phyloP scores from a whole-genome alignment of 192 early-diverging fungal genomes.

The Gigaspora rosea region DNA sequence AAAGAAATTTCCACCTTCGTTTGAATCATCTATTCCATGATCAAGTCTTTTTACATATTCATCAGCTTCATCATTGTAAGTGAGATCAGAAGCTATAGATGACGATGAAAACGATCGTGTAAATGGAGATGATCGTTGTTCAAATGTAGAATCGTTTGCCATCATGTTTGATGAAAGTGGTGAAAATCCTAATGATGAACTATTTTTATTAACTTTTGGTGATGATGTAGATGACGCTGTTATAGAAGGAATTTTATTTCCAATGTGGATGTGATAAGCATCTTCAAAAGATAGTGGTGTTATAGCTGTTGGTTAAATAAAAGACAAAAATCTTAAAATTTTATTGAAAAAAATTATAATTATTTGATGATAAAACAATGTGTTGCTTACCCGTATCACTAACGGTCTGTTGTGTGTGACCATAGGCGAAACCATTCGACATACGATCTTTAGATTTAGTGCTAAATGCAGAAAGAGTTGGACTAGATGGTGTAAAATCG shows the following conservation, averaged over 20 bases:
- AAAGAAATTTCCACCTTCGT: constrained; percentile 37
- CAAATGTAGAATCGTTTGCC: not conserved
- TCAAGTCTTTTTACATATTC: not conserved
- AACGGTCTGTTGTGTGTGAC: not conserved
- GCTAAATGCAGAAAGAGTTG: not conserved
- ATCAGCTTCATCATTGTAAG: constrained; percentile 15
- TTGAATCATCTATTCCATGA: constrained; percentile 3
- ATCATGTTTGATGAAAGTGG: not conserved
- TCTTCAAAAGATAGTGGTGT: constrained; percentile 62
- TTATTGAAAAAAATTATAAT: not conserved
- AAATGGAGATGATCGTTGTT: not conserved
- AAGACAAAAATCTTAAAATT: not conserved
- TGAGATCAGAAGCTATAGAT: not conserved
- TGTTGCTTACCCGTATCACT: not conserved
- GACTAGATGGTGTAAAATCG: constrained; percentile 12
- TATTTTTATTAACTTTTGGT: not conserved
- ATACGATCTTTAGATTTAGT: constrained; percentile 20
- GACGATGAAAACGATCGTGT: constrained; percentile 10
- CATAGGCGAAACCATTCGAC: not conserved
- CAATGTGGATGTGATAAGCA: constrained; percentile 51
- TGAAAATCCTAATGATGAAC: not conserved
- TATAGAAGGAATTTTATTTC: constrained; percentile 37
- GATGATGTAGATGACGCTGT: constrained; percentile 12
- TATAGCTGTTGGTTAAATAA: constrained; percentile 13
- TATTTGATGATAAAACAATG: not conserved